A percentile compares a stretch with the other conserved stretches of the same genome.
phyloP scores from a whole-genome alignment of 2,329 filamentous ascomycete genomes.

The Calonectria honghensis region DNA sequence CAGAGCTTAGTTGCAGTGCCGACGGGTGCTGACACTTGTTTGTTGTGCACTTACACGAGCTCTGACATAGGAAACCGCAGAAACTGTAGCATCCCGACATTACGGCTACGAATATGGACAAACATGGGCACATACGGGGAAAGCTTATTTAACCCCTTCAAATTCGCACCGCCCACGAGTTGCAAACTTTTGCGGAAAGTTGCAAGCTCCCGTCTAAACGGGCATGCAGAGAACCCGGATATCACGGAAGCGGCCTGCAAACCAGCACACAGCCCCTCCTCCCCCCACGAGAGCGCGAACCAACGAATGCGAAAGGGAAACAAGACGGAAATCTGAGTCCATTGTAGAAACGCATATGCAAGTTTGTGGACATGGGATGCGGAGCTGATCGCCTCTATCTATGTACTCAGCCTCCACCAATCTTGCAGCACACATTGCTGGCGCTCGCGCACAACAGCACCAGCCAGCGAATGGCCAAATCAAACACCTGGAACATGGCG shows the following conservation, averaged over 20 bases:
- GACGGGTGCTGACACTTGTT: conserved; percentile 27
- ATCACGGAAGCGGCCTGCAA: conserved; percentile 10
- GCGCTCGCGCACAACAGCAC: conserved; percentile 22
- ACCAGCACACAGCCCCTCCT: neutral
- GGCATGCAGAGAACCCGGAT: conserved; percentile 6
- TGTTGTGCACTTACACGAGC: conserved; percentile 25
- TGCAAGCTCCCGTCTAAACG: neutral
- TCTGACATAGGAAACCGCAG: neutral
- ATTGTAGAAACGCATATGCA: conserved; percentile 12
- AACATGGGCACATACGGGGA: neutral
- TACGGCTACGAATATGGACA: neutral
- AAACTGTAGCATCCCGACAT: conserved; percentile 8
- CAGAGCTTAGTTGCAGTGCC: neutral
- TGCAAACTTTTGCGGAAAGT: neutral
- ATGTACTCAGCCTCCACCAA: conserved; percentile 30
- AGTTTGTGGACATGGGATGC: conserved; percentile 3
- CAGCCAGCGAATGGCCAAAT: conserved; percentile 1
- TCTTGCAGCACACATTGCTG: neutral
- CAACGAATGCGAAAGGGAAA: neutral
- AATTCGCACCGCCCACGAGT: neutral
- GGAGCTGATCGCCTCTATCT: conserved; percentile 1
- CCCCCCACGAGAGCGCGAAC: neutral
- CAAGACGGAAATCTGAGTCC: neutral
- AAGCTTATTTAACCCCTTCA: neutral
- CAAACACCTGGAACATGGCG: neutral